Base-by-base conservation (phyloP, 1,284 basidiomycete species). In the Malassezia equina region DNA sequence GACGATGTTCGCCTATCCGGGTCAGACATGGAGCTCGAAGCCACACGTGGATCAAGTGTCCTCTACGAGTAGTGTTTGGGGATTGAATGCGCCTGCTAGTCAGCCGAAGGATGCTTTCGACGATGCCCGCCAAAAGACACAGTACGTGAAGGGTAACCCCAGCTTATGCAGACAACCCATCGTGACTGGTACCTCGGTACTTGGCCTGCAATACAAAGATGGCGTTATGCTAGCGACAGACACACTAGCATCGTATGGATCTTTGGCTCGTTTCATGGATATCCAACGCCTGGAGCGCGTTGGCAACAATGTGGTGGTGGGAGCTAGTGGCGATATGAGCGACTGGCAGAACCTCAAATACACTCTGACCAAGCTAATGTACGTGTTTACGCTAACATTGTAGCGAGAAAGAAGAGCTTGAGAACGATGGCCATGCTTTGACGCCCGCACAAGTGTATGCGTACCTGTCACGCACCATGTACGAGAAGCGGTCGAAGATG, bases 151-250 rank as follows among this genome's bases (percentile, higher is more conserved):
- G 12, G 8, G 8, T 19, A 7, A 8, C 15, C 46, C 8, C 4
- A n/a, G 15, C 31, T 23, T 36, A n/a, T 19, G n/a, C 32, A 55
- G 52, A 27, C 87, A 93, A 70, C 93, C 94, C 7, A 86, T 98
- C 61, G 90, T 96, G 13, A 98, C 93, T 0, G 94, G 93, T 64
- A 94, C 93, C 4, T 91, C 88, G 52, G 89, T 98, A 7, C 81
- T 98, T 33, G 94, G 86, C 6, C 80, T 98, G 75, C 87, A 87
- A 76, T 98, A 83, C 81, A 90, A 91, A 76, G 90, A 89, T 67
- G 93, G 94, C 2, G 84, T 98, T 64, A 95, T 99, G 89, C 84
- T 99, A 79, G 90, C 94, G n/a, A 89, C 94, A 31, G 93, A 99
- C 79, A 96, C 86, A 66, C 84, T 98, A 47, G 93, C 89, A 11